A percentile compares a stretch with the other conserved stretches of the same genome.
These are phyloP conservation scores for Wallacemonas collosoma DNA, from an alignment of 208 protist genomes.

Conservation along the genomic window DNA sequence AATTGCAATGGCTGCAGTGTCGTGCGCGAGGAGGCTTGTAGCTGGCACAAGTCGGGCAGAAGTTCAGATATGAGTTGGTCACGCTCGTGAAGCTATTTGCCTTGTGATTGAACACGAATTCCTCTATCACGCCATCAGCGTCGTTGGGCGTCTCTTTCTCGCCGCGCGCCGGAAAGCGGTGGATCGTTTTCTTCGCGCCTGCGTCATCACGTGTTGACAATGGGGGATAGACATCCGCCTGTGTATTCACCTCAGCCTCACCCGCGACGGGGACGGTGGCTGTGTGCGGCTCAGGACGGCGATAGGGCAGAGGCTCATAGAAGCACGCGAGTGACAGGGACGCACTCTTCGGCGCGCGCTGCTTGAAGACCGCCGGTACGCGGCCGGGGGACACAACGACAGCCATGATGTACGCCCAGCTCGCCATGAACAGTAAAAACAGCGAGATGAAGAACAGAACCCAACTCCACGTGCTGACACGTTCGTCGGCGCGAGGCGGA, in stretches of 20 bases:
- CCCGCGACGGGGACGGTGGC: background rate
- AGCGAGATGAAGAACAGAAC: slow-evolving; percentile 58
- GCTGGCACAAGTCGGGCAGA: slow-evolving; percentile 79
- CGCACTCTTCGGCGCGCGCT: slow-evolving; percentile 61
- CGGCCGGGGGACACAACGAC: slow-evolving; percentile 61
- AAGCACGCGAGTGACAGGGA: slow-evolving; percentile 68
- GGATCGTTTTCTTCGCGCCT: background rate
- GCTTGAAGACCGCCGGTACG: slow-evolving; percentile 72
- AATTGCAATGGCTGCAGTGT: slow-evolving; percentile 90
- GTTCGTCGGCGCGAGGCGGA: slow-evolving; percentile 9
- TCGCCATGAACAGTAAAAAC: slow-evolving; percentile 56
- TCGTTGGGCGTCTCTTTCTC: background rate
- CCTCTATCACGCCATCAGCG: slow-evolving; percentile 18
- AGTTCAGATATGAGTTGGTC: slow-evolving; percentile 59
- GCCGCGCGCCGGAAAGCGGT: slow-evolving; percentile 8
- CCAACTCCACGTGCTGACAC: slow-evolving; percentile 45
- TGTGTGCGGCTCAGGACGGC: background rate
- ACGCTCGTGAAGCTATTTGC: slow-evolving; percentile 68
- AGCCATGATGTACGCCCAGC: slow-evolving; percentile 82
- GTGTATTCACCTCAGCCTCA: background rate
- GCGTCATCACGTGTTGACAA: background rate
- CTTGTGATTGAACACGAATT: slow-evolving; percentile 63
- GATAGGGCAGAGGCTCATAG: slow-evolving; percentile 52
- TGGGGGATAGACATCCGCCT: slow-evolving; percentile 23
- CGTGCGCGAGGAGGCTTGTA: slow-evolving; percentile 89